These are phyloP conservation scores for Aureobasidium zeae DNA, from an alignment of 2,329 filamentous ascomycete species.

Conservation along the genomic window DNA sequence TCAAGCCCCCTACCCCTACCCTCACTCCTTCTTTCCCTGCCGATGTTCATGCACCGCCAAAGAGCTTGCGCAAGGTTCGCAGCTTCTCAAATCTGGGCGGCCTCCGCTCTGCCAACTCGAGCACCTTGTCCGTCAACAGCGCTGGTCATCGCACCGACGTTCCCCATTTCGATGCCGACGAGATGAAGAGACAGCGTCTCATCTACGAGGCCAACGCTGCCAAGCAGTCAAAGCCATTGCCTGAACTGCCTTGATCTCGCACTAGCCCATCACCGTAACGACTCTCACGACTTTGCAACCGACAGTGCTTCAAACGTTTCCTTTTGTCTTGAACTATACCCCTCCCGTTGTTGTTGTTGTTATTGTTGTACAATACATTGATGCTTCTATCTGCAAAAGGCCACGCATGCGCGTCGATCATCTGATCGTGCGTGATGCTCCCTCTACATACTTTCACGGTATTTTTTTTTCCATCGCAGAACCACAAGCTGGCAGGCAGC, in stretches of 20 bases:
- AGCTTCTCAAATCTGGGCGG: conserved; percentile 28
- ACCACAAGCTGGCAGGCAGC: too few relatives aligned
- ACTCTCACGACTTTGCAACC: conserved; percentile 8
- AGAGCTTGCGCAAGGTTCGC: conserved; percentile 30
- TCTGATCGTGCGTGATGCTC: conserved; percentile 1
- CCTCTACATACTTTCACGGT: too few relatives aligned
- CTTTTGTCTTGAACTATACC: conserved; percentile 14
- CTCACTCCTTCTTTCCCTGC: not conserved
- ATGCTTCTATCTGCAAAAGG: conserved; percentile 1
- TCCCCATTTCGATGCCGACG: conserved; percentile 41
- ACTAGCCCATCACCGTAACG: conserved; percentile 3
- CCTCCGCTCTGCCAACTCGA: conserved; percentile 23
- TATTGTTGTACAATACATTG: conserved; percentile 2
- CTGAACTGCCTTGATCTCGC: not conserved
- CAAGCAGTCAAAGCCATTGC: conserved; percentile 8
- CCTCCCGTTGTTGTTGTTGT: not conserved
- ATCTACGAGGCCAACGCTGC: conserved; percentile 37
- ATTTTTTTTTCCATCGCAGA: too few relatives aligned
- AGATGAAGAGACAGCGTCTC: conserved; percentile 39
- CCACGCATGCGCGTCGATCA: not conserved
- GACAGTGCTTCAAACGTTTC: conserved; percentile 10
- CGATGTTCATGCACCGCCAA: conserved; percentile 3
- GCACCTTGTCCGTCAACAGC: conserved; percentile 27
- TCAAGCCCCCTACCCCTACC: conserved; percentile 18
- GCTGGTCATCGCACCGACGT: conserved; percentile 25